Percentiles rank a stretch among this genome's conserved stretches.
phyloP scores from a whole-genome alignment of 2,329 filamentous ascomycete species.

The Monilinia polystroma region DNA sequence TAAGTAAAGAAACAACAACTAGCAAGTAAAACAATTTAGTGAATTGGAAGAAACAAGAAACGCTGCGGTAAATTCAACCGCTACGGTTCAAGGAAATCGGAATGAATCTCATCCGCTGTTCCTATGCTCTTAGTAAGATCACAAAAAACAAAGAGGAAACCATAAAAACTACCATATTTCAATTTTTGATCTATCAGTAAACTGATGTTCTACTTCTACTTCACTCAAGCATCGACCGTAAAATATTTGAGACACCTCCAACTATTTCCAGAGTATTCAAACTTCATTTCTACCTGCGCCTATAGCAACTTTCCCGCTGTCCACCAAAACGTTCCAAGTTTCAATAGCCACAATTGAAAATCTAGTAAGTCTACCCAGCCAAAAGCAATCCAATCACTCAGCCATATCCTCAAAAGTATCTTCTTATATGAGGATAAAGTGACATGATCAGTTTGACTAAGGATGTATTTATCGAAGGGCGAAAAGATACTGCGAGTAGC shows the following conservation, averaged over 20 bases:
- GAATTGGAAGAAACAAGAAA: background rate
- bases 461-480: constrained; percentile 4
- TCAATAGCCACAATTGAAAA: constrained; percentile 4
- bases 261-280: too few species aligned
- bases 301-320: background rate
- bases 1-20: too few species aligned
- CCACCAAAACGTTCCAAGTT: constrained; percentile 11
- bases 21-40: too few species aligned
- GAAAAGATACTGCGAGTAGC: background rate
- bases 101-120: background rate
- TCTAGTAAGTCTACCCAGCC: constrained; percentile 19
- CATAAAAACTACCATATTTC: background rate
- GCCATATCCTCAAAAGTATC: constrained; percentile 8
- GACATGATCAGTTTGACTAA: background rate
- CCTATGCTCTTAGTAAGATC: background rate
- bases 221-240: background rate
- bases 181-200: background rate
- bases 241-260: background rate
- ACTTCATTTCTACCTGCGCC: background rate
- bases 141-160: background rate
- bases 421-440: background rate
- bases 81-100: background rate
- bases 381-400: constrained; percentile 16
- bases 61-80: too few species aligned
- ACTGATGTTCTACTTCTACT: background rate